Evolutionary conservation across 169 alveolate genomes (phyloP), one percentile per base, ranked within the genome.

Genomic region (Plasmodium yoelii): DNA sequence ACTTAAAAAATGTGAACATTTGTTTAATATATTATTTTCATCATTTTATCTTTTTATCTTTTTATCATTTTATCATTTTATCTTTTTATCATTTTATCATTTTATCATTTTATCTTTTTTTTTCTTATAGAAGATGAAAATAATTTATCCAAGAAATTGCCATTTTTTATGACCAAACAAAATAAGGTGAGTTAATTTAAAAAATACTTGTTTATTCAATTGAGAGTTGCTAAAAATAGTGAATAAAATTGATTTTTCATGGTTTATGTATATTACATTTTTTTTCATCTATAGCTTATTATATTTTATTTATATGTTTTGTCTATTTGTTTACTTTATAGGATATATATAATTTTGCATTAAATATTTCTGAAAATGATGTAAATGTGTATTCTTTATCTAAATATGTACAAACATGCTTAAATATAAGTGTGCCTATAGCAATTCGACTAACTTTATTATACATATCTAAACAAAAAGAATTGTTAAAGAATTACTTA

Each of bases 401-500:
- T 26, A 64, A 67, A 42, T 44, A 46, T 39, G 26, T 80, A 59
- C 24, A 57, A 5, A 7, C 51, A 8, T 65, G 67, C 53, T 26
- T 80, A 19, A 80, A 64, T 59, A 55, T 80, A 44, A 46, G 49
- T 7, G 69, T 49, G 15, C 59, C 46, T 39, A 63, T 80, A n/a
- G 47, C 82, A 19, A 5, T 80, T 12, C 70, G 89, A 49, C 15
- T 80, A 55, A 46, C 89, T 10, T 57, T 80, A 42, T 18, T 80
- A 46, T 80, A 80, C 18, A 49, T n/a, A 39, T 64, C 82, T 34
- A 67, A 19, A 69, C 89, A 80, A 26, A 51, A 13, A 26, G 60
- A 65, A 1, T 55, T 80, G 13, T 80, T 80, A n/a, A 65, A 56
- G 55, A 80, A 67, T 28, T 80, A 80, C 64, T 47, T 80, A 47